Evolutionary conservation across 73 alveolate species (phyloP).

Genomic region (Paramecium tetraurelia): DNA sequence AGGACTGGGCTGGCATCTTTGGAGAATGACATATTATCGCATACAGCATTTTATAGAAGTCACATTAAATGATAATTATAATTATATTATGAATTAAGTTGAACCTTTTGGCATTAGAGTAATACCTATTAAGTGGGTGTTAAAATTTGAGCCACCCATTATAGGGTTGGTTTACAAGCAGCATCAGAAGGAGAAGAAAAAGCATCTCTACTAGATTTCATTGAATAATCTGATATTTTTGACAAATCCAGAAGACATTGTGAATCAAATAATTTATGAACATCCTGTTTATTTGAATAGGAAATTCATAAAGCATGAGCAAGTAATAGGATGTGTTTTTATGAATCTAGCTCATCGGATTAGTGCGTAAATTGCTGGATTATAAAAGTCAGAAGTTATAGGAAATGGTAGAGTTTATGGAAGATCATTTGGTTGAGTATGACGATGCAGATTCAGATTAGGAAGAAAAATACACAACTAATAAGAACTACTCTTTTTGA

Average conservation of each 20-base stretch:
- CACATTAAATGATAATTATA: background rate
- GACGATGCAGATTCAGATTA: constrained; percentile 21
- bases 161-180: constrained; percentile 54
- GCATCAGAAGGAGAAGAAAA: constrained; percentile 54
- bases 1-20: background rate
- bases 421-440: background rate
- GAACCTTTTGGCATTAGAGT: constrained; percentile 32
- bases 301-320: background rate
- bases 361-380: background rate
- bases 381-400: background rate
- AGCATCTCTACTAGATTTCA: constrained; percentile 27
- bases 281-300: constrained; percentile 4
- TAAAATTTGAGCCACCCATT: constrained; percentile 52
- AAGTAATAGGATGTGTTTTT: background rate
- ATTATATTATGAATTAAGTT: background rate
- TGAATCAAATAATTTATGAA: background rate
- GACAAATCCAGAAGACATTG: constrained; percentile 39
- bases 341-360: background rate
- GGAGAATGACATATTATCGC: background rate
- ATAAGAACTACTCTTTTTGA: constrained; percentile 17
- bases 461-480: background rate
- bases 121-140: constrained; percentile 61
- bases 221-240: constrained; percentile 43
- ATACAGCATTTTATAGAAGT: background rate
- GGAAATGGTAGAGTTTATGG: constrained; percentile 23